phyloP scores from a whole-genome alignment of 148 eudicot genomes.

The Cornus suecica region DNA sequence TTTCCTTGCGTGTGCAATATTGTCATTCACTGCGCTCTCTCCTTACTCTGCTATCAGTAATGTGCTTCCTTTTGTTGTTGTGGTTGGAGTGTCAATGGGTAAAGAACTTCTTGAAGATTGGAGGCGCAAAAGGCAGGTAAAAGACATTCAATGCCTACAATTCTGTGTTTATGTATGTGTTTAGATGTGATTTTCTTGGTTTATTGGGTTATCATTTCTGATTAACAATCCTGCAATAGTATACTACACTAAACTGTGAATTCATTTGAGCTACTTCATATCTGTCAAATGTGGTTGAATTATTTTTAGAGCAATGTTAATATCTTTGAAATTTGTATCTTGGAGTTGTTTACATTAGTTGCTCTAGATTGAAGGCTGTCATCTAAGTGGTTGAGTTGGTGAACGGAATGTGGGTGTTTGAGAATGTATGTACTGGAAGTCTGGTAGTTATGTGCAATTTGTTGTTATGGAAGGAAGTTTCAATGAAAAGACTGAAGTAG shows the following conservation, averaged over 20 bases:
- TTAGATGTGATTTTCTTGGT: slow-evolving; percentile 11
- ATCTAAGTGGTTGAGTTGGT: neutral
- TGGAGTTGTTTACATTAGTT: neutral
- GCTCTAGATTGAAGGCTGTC: neutral
- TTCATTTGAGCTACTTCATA: neutral
- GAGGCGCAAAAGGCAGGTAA: slow-evolving; percentile 48
- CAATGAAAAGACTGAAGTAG: neutral
- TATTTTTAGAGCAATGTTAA: neutral
- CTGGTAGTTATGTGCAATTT: neutral
- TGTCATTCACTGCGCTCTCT: slow-evolving; percentile 56
- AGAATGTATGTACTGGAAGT: neutral
- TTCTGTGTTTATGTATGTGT: neutral
- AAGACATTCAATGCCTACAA: neutral
- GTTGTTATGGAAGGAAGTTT: neutral
- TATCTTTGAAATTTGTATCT: neutral
- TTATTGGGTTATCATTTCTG: neutral
- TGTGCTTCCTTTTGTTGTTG: slow-evolving; percentile 59
- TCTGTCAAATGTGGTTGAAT: neutral
- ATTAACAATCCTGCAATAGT: neutral
- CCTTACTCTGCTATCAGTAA: slow-evolving; percentile 59
- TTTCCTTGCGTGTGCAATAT: slow-evolving; percentile 51
- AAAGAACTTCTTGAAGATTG: slow-evolving; percentile 72
- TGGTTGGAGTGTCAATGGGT: slow-evolving; percentile 60
- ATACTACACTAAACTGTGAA: neutral
- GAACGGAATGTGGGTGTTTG: neutral